Percentiles rank a stretch among this genome's conserved stretches.
Evolutionary conservation across 768 basidiomycete species (phyloP).

Genomic region (Pulveroboletus ravenelii): DNA sequence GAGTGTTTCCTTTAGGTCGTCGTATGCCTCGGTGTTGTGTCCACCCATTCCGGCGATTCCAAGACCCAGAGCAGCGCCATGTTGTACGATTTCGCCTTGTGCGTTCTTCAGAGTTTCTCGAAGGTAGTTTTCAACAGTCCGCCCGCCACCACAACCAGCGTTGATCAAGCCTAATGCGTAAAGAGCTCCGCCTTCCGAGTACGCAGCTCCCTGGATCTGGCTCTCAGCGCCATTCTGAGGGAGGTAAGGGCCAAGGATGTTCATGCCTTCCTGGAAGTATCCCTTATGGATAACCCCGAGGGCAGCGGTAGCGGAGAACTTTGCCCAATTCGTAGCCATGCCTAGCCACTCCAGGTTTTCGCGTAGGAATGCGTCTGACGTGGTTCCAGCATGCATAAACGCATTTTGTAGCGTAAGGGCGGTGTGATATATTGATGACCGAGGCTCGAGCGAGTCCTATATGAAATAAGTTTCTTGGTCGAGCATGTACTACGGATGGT

Average conservation of each 20-base stretch:
- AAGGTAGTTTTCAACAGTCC: constrained; percentile 69
- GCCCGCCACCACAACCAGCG: constrained; percentile 75
- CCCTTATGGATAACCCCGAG: constrained; percentile 98
- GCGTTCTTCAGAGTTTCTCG: constrained; percentile 72
- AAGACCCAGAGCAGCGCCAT: constrained; percentile 95
- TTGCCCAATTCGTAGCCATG: constrained; percentile 95
- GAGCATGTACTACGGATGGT: background rate
- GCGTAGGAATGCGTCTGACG: constrained; percentile 87
- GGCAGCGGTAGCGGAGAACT: constrained; percentile 95
- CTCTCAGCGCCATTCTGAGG: constrained; percentile 76
- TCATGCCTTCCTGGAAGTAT: constrained; percentile 89
- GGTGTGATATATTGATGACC: constrained; percentile 96
- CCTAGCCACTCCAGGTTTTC: constrained; percentile 97
- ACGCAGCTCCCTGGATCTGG: constrained; percentile 71
- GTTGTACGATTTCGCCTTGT: constrained; percentile 86
- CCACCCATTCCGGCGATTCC: constrained; percentile 95
- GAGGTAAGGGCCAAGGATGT: constrained; percentile 89
- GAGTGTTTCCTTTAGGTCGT: constrained; percentile 82
- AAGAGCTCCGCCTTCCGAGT: constrained; percentile 93
- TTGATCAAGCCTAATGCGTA: constrained; percentile 95
- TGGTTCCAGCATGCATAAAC: constrained; percentile 97
- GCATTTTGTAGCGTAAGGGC: constrained; percentile 96
- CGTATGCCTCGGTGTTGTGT: constrained; percentile 83
- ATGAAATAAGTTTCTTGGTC: constrained; percentile 5
- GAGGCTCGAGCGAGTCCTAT: constrained; percentile 85